Percentiles rank a stretch among this genome's conserved stretches.
Evolutionary conservation across 108 stramenopile genomes (phyloP).

Genomic region (Nitzschia palea): DNA sequence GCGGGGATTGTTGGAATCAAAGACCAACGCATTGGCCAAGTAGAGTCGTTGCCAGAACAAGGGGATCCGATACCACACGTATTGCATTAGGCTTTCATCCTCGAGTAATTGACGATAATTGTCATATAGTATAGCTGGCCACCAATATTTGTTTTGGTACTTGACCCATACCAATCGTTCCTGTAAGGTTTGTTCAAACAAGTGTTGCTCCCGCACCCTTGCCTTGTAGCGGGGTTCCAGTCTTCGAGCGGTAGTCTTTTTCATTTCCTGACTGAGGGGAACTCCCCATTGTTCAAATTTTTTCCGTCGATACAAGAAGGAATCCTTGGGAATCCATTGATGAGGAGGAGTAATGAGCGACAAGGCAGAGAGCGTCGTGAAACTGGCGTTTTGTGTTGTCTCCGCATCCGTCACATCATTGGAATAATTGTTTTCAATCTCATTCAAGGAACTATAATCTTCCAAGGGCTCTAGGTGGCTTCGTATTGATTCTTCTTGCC

Average conservation of each 20-base stretch:
- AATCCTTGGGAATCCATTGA: conserved; percentile 8
- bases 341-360: not conserved
- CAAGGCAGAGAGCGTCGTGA: not conserved
- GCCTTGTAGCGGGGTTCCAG: not conserved
- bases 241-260: not conserved
- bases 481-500: too few species aligned
- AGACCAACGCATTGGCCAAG: not conserved
- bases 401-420: too few species aligned
- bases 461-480: too few species aligned
- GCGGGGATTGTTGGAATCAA: not conserved
- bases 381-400: too few species aligned
- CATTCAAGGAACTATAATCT: too few species aligned
- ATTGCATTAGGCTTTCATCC: not conserved
- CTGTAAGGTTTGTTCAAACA: not conserved
- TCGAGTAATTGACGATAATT: conserved; percentile 14
- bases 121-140: conserved; percentile 26
- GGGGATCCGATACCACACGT: conserved; percentile 7
- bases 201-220: not conserved
- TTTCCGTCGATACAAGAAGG: not conserved
- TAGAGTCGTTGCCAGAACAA: not conserved
- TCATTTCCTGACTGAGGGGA: conserved; percentile 6
- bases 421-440: too few species aligned
- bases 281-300: conserved; percentile 12
- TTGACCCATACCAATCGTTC: conserved; percentile 23
- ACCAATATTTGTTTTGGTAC: conserved; percentile 20